Evolutionary conservation across 1,284 basidiomycete genomes (phyloP), one percentile per base, ranked within the genome.

Genomic region (Rhodotorula mucilaginosa): DNA sequence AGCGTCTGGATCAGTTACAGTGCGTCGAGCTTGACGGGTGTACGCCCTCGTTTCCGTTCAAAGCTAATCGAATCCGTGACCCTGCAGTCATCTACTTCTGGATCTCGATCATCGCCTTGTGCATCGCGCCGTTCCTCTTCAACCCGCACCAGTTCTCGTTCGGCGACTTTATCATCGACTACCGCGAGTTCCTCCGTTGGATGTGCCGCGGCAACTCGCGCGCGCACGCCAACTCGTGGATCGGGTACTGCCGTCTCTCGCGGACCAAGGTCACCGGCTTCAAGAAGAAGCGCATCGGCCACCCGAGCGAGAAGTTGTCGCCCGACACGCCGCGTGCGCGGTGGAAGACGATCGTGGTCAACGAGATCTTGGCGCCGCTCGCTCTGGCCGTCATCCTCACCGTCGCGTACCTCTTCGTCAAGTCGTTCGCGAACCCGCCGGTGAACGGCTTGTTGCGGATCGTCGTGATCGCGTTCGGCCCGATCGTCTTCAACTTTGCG

Each of bases 151-250:
- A 97, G 82, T 97, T 97, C 83, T 91, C 92, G 39, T 90, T 92
- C 81, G 87, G 92, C 65, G 94, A 97, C 82, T 97, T 96, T 81
- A 88, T 97, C 81, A 92, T 97, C 79, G 94, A 97, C 82, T 97
- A 97, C 82, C 87, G 93, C 79, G 94, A 97, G 83, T 97, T 94
- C 84, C 83, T 97, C 76, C 87, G 94, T 76, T 97, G 94, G 94
- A 97, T 97, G 93, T 94, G 89, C 64, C 88, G 94, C 74, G 94
- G 94, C 70, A 97, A 97, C 83, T 96, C 93, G 64, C 87, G 92
- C 31, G 92, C 92, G n/a, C 94, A 97, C 82, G 91, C 88, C 79
- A 97, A 96, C 82, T 96, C 93, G 7, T 97, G 94, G 94, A 95
- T 97, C 75, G 94, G 94, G 0, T 97, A 97, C 83, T 97, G 94